Evolutionary conservation across 768 basidiomycete species (phyloP), one percentile per base, ranked within the genome.

Genomic region (Epithele typhae): DNA sequence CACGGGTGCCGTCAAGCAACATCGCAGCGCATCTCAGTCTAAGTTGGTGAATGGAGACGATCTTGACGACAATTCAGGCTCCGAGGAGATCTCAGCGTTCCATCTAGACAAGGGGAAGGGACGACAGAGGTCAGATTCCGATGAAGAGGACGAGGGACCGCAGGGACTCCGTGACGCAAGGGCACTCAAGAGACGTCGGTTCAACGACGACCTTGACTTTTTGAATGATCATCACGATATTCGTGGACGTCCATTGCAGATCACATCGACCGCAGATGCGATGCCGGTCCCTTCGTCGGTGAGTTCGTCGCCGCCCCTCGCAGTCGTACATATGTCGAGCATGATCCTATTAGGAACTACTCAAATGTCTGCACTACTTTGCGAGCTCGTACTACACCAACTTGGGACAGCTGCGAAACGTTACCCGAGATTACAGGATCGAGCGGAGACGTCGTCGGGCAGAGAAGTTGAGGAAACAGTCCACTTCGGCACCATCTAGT

Each of bases 341-440:
- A n/a, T n/a, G n/a, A n/a, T n/a, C n/a, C n/a, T n/a, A n/a, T 35
- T 47, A 79, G 76, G 77, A 79, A 45, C 48, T 79, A 22, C 52
- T 78, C 39, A 78, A 78, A 60, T 68, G 68, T 39, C 70, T 78
- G 33, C 78, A 78, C 49, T 64, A 76, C 53, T 75, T 75, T 45
- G 64, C 77, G 19, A 74, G 71, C 38, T 65, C 62, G 18, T 82
- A 83, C 59, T 91, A 88, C 54, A 67, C 68, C 18, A 79, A 81
- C 52, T 69, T 72, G 45, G 84, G 81, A 0, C 75, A 87, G 51
- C 62, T 88, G 2, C 64, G 70, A 17, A 74, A 87, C 50, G 68
- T 64, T 10, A 67, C 75, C 14, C 72, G 69, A 44, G 61, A 74
- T 34, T 23, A 6, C n/a, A 37, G 51, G 15, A 40, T 44, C 18